Conservation (phyloP, 495 filamentous ascomycete species). For the Lasiosphaeria miniovina region DNA sequence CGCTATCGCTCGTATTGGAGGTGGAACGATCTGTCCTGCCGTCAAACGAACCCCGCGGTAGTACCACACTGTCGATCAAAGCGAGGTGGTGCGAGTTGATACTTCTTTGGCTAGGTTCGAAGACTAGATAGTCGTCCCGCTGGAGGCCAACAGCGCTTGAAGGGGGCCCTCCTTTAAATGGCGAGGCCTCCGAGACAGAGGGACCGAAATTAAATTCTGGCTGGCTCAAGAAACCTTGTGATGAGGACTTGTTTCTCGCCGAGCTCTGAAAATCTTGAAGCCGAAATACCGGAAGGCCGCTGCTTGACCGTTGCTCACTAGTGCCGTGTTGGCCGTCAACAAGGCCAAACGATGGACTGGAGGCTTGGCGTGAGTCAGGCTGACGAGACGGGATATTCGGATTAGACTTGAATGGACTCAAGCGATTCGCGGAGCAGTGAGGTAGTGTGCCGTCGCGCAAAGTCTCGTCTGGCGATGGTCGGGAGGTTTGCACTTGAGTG, state of each 20-base stretch:
- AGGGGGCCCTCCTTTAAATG: no score
- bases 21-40: neutral
- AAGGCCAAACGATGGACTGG: neutral
- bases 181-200: no score
- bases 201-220: conserved; percentile 7
- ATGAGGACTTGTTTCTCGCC: neutral
- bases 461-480: neutral
- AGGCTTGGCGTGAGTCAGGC: conserved; percentile 7
- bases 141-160: no score
- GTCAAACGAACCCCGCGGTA: neutral
- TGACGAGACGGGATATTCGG: conserved; percentile 26
- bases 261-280: neutral
- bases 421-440: no score
- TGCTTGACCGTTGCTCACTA: neutral
- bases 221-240: conserved; percentile 26
- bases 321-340: conserved; percentile 4
- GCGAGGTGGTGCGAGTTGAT: neutral
- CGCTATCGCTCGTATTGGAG: neutral
- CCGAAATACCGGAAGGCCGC: neutral
- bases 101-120: no score
- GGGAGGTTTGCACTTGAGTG: no score
- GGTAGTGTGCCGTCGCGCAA: no score
- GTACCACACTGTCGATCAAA: neutral
- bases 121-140: no score
- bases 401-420: neutral